Evolutionary conservation across 169 alveolate species (phyloP), one percentile per base, ranked within the genome.

Genomic region (Babesia ovis): DNA sequence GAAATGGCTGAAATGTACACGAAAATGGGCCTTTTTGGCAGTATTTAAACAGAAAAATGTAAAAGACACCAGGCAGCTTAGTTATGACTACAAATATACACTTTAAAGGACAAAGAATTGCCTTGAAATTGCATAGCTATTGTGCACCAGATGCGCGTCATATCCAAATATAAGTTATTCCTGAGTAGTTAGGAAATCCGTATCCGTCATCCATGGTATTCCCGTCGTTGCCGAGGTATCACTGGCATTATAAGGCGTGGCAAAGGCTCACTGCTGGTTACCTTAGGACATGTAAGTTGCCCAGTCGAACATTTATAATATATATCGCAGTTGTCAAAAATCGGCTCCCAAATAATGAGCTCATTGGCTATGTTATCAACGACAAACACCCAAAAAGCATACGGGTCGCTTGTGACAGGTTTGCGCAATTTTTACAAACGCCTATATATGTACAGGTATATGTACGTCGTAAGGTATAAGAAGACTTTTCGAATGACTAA

Each of bases 361-460:
- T 92, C 82, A 70, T 88, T 54, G 97, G 97, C 22, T 93, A 92
- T 73, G 97, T 93, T 57, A 90, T 93, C 72, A 93, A 93, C 81
- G 97, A 93, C 87, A 93, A 93, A 68, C 97, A 93, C 69, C 97
- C 97, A 25, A 93, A 92, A 67, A 71, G 94, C 41, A 91, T 93
- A 55, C 77, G 97, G 48, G 97, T 93, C 29, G 95, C 95, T 50
- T 92, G 96, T 35, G 96, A 92, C 70, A 82, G 94, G 94, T 90
- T 53, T 3, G 45, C 20, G 31, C n/a, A 12, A 20, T 11, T 14
- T 8, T 2, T 14, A 37, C 55, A 27, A 18, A 18, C 6, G 29
- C 8, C 1, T 45, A 42, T 3, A 8, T 16, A 14, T 31, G 18
- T 18, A 43, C 57, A 92, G 96, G 68, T 93, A 87, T 79, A 93